These are phyloP conservation scores for Candida palmyrensis DNA, from an alignment of 805 yeast species.

Conservation along the genomic window DNA sequence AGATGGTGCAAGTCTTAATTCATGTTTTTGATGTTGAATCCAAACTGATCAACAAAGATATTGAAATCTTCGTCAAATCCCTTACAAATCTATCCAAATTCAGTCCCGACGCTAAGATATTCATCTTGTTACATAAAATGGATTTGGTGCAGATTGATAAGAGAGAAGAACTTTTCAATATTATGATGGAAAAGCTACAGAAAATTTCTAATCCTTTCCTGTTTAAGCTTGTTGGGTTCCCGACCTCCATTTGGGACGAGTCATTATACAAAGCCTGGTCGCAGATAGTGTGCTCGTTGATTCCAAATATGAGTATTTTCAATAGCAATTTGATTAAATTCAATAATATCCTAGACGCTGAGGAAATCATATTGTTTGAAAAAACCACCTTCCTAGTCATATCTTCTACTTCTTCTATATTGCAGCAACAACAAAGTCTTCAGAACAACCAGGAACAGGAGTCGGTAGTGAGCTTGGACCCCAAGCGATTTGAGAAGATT, in stretches of 20 bases:
- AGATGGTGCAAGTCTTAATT: conserved; percentile 91
- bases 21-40: conserved; percentile 96
- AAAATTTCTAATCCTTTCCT: conserved; percentile 62
- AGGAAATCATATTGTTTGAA: conserved; percentile 88
- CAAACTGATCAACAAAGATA: conserved; percentile 86
- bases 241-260: conserved; percentile 97
- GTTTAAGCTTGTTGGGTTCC: conserved; percentile 76
- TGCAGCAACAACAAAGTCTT: conserved; percentile 16
- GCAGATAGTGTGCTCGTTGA: conserved; percentile 86
- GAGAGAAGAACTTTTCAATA: conserved; percentile 74
- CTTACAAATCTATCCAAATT: conserved; percentile 74
- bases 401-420: conserved; percentile 49
- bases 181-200: conserved; percentile 79
- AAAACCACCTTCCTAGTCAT: conserved; percentile 86
- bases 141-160: conserved; percentile 87
- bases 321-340: conserved; percentile 72
- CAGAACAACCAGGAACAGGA: conserved; percentile 8
- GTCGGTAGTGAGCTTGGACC: conserved; percentile 48
- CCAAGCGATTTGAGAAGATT: conserved; percentile 90
- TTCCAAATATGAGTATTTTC: conserved; percentile 82
- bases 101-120: conserved; percentile 88
- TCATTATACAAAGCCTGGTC: conserved; percentile 96
- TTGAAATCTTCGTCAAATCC: conserved; percentile 83
- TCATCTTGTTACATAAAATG: conserved; percentile 92
- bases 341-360: conserved; percentile 72